Evolutionary conservation across 768 basidiomycete species (phyloP), one percentile per base, ranked within the genome.

Genomic region (Lactarius deliciosus): DNA sequence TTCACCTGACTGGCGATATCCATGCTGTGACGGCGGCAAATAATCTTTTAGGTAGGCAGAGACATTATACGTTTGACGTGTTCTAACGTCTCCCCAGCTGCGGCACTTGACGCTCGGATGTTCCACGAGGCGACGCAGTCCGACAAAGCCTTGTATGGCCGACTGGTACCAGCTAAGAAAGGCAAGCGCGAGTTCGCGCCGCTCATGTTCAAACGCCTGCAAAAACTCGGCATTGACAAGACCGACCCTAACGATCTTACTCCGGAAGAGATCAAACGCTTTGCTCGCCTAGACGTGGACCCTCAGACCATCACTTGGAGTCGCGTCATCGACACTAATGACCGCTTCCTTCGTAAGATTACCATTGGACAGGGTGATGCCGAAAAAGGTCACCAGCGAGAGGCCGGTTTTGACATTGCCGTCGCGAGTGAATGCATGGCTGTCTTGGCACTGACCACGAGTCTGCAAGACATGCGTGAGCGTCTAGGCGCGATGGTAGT

Each of bases 381-480:
- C 7, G 96, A 99, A 77, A 81, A 93, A 76, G 95, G 95, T 20
- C 88, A 90, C 71, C 89, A 91, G 66, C 88, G 97, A 64, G 87
- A 88, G 66, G 88, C 96, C 53, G 95, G 93, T 22, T 98, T 97
- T 76, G 96, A 99, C 76, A 99, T 98, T 69, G 85, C 96, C 56
- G 96, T 99, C 56, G 96, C 95, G 18, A 95, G 93, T 74, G 96
- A 99, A 80, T 91, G 90, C 73, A 99, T 99, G 96, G 96, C 96
- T 25, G 96, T 99, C 54, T 82, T 99, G 58, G 96, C 96, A 3
- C 81, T 98, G 73, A 88, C 90, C 20, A 98, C 91, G 18, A 86
- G 89, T 70, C 80, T 98, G 11, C 82, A 85, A 68, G 96, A 99
- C 75, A 98, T 98, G 95, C 86, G 90, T 58, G 85, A 92, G 72